Base-by-base conservation (phyloP, 2,329 filamentous ascomycete genomes). In the Didymella exigua region DNA sequence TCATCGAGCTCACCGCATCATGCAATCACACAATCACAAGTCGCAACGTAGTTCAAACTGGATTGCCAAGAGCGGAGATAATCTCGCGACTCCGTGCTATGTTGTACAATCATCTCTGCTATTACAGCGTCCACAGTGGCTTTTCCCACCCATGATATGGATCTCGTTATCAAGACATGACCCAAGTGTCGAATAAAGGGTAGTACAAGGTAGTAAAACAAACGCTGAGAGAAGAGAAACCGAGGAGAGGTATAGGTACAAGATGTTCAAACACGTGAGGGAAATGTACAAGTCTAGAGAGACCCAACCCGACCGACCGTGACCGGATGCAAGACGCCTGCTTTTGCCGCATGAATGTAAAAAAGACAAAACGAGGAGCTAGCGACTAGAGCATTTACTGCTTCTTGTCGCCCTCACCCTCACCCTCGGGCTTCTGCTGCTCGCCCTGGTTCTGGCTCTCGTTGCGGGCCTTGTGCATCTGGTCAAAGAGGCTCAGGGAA, bases 381-480 rank as follows among this genome's bases (percentile, higher is more conserved):
- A 50, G 44, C 50, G 50, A 59, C 56, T 4, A 61, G 51, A 63
- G 62, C 56, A 61, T 77, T 79, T 78, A 84, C 65, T 76, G 79
- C 86, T 92, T 92, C 84, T 90, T 90, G 82, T 92, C 87, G 65
- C 83, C 86, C 76, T 90, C 87, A 58, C 74, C 78, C 78, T 69
- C 72, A 65, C 69, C 59, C 67, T 76, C 69, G 56, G 65, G 66
- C 57, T 66, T 65, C 77, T 78, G 79, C 66, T 78, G 70, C 62
- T 75, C 71, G 62, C 76, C 66, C 66, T 73, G 71, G 54, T 67
- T 68, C 62, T 75, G 73, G 68, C 82, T 70, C 82, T 93, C 89
- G 67, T 80, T 77, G 70, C 91, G 89, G 67, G 93, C 91, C 85
- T 96, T 96, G 90, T 99, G 93, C 91, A 99, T 96, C 89, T 98